phyloP scores from a whole-genome alignment of 2,329 filamentous ascomycete species.

The Aureobasidium sp. region DNA sequence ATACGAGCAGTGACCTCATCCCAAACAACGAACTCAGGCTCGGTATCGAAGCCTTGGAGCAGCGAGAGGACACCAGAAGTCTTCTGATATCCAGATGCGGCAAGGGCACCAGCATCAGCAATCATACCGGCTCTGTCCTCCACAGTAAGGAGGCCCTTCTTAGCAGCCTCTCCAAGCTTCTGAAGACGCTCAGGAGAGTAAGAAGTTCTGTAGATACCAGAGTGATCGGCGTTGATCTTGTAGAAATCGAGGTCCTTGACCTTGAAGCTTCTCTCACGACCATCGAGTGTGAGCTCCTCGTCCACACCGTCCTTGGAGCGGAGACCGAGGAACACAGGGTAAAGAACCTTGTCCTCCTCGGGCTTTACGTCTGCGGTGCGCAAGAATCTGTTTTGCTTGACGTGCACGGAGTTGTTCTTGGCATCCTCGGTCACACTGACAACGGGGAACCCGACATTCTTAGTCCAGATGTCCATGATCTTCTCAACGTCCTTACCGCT shows the following conservation, averaged over 20 bases:
- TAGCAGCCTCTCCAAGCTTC: slow-evolving; percentile 83
- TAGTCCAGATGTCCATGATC: slow-evolving; percentile 95
- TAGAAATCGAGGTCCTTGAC: slow-evolving; percentile 78
- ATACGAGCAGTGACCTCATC: slow-evolving; percentile 80
- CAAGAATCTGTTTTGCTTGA: slow-evolving; percentile 94
- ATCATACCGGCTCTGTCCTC: slow-evolving; percentile 95
- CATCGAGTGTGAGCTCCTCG: slow-evolving; percentile 63
- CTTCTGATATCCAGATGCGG: slow-evolving; percentile 85
- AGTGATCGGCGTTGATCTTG: slow-evolving; percentile 95
- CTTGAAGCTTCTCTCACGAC: slow-evolving; percentile 71
- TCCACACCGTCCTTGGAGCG: slow-evolving; percentile 78
- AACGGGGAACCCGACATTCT: slow-evolving; percentile 90
- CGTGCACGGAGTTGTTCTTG: slow-evolving; percentile 63
- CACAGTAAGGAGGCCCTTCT: slow-evolving; percentile 69
- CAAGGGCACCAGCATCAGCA: slow-evolving; percentile 75
- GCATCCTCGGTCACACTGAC: slow-evolving; percentile 75
- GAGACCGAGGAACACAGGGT: slow-evolving; percentile 81
- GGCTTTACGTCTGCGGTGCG: slow-evolving; percentile 88
- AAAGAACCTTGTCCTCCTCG: slow-evolving; percentile 82
- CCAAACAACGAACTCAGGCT: slow-evolving; percentile 91
- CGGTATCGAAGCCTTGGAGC: slow-evolving; percentile 72
- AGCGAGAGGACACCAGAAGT: slow-evolving; percentile 83
- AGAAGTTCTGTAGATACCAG: slow-evolving; percentile 82
- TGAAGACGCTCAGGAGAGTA: slow-evolving; percentile 76
- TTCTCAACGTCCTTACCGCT: slow-evolving; percentile 86